phyloP scores from a whole-genome alignment of 495 filamentous ascomycete species.

The Tuber brumale region DNA sequence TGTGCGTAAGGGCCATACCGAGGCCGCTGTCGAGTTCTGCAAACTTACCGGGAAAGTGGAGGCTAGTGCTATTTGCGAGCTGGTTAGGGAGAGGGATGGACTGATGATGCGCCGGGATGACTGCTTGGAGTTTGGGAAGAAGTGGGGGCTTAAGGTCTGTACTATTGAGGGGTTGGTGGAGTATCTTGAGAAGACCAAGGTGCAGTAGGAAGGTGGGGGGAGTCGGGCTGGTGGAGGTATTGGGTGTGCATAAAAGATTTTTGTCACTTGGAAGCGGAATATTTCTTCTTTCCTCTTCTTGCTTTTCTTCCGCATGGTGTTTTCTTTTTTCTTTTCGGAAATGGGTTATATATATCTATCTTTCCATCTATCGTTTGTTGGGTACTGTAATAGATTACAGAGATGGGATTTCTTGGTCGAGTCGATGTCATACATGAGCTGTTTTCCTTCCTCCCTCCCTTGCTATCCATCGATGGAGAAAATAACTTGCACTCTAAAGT shows the following conservation, averaged over 20 bases:
- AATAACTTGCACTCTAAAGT: neutral
- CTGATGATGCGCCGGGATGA: constrained; percentile 89
- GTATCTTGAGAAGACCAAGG: constrained; percentile 65
- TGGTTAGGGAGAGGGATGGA: constrained; percentile 66
- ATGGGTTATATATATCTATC: neutral
- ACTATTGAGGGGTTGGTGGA: constrained; percentile 86
- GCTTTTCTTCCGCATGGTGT: neutral
- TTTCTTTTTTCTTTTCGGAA: neutral
- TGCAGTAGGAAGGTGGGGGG: constrained; percentile 43
- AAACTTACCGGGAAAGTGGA: constrained; percentile 65
- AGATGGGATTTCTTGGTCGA: neutral
- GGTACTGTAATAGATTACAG: neutral
- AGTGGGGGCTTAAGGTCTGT: constrained; percentile 85
- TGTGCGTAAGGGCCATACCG: constrained; percentile 77
- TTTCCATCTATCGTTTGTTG: neutral
- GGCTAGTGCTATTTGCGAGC: constrained; percentile 76
- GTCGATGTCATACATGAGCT: neutral
- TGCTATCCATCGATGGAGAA: neutral
- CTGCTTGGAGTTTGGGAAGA: constrained; percentile 78
- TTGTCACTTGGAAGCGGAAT: neutral
- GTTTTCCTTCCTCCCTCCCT: neutral
- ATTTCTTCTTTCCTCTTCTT: neutral
- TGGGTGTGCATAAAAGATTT: neutral
- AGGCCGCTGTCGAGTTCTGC: constrained; percentile 85
- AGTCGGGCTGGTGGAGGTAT: neutral